Evolutionary conservation across 2,329 filamentous ascomycete genomes (phyloP).

Genomic region (Ceratocystis huliohia): DNA sequence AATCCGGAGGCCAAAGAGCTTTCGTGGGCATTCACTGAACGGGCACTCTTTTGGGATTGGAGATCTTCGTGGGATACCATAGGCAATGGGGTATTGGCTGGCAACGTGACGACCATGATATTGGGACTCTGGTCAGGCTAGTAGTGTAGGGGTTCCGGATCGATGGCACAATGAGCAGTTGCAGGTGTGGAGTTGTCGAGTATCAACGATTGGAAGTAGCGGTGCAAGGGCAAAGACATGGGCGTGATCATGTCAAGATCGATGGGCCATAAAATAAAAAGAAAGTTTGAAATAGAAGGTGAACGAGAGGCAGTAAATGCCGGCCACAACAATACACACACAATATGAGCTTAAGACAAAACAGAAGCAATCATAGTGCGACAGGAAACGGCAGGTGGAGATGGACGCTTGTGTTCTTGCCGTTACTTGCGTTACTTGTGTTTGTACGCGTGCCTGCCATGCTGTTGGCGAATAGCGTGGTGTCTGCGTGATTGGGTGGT

Average conservation of each 20-base stretch:
- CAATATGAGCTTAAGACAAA: not conserved
- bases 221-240: too few species aligned
- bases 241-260: not conserved
- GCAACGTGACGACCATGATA: not conserved
- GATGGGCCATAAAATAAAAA: not conserved
- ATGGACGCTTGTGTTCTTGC: not conserved
- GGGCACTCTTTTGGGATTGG: not conserved
- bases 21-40: not conserved
- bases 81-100: slow-evolving; percentile 8
- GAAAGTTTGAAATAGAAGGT: not conserved
- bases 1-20: not conserved
- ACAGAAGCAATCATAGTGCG: not conserved
- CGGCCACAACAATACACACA: not conserved
- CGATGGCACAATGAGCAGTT: not conserved
- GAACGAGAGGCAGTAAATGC: not conserved
- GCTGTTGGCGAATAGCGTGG: too few species aligned
- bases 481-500: not conserved
- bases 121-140: not conserved
- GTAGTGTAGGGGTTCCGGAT: not conserved
- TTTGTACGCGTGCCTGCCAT: not conserved
- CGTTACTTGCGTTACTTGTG: not conserved
- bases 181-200: not conserved
- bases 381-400: not conserved
- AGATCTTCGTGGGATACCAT: not conserved
- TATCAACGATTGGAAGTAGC: not conserved